These are phyloP conservation scores for Penicillium sp. DNA, from an alignment of 2,329 filamentous ascomycete species.

Conservation along the genomic window DNA sequence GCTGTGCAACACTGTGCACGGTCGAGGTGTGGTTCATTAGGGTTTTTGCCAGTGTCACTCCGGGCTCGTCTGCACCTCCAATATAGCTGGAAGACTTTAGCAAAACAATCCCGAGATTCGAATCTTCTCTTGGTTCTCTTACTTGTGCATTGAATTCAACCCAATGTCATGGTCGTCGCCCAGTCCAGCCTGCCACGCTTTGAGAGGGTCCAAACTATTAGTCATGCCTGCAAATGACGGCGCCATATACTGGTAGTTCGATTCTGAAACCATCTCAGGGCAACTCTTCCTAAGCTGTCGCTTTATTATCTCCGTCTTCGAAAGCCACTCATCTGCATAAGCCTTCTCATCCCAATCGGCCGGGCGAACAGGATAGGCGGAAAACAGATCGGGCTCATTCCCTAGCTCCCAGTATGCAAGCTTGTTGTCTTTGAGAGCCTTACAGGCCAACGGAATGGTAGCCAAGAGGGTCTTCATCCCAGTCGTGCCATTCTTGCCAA, in stretches of 20 bases:
- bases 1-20: slow-evolving; percentile 52
- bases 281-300: slow-evolving; percentile 53
- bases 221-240: slow-evolving; percentile 61
- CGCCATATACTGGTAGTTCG: slow-evolving; percentile 58
- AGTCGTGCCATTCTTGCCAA: slow-evolving; percentile 56
- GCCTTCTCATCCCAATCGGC: slow-evolving; percentile 57
- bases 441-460: slow-evolving; percentile 62
- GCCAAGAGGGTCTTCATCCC: slow-evolving; percentile 58
- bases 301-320: slow-evolving; percentile 57
- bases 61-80: slow-evolving; percentile 60
- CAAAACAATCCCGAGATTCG: not conserved
- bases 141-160: slow-evolving; percentile 65
- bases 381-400: slow-evolving; percentile 66
- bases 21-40: slow-evolving; percentile 67
- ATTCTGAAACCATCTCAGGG: slow-evolving; percentile 51
- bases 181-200: slow-evolving; percentile 60
- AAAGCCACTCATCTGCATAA: slow-evolving; percentile 63
- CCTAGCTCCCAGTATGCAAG: slow-evolving; percentile 66
- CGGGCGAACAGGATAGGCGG: slow-evolving; percentile 57
- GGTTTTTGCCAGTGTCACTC: slow-evolving; percentile 65
- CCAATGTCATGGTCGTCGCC: slow-evolving; percentile 55
- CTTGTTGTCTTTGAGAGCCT: slow-evolving; percentile 56
- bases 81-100: slow-evolving; percentile 58
- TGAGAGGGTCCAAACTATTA: slow-evolving; percentile 57
- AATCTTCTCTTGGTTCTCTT: slow-evolving; percentile 23